These are phyloP conservation scores for Polyplosphaeria fusca DNA, from an alignment of 495 filamentous ascomycete species.

Conservation along the genomic window DNA sequence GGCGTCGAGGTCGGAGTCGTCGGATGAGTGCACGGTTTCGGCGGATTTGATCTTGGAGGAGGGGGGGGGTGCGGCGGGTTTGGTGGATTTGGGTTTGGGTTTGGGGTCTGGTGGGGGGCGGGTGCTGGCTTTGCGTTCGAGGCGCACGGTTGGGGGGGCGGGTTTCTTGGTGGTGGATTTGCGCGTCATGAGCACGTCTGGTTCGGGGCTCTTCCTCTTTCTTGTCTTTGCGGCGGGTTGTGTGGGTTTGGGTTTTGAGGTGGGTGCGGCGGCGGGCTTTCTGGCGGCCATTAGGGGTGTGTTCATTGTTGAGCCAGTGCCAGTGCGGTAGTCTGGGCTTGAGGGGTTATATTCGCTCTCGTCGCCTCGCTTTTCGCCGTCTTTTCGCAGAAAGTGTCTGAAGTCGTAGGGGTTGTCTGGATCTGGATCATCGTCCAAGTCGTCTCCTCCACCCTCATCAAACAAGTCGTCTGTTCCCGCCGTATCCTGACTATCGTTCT, in stretches of 20 bases:
- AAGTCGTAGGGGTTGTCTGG: constrained; percentile 58
- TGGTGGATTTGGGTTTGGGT: constrained; percentile 5
- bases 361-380: constrained; percentile 35
- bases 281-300: constrained; percentile 20
- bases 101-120: neutral
- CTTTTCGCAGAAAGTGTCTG: constrained; percentile 56
- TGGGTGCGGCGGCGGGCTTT: constrained; percentile 6
- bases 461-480: constrained; percentile 40
- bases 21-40: constrained; percentile 25
- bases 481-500: constrained; percentile 6
- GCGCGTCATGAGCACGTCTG: constrained; percentile 1
- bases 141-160: constrained; percentile 26
- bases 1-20: constrained; percentile 15
- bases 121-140: constrained; percentile 33
- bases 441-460: constrained; percentile 41
- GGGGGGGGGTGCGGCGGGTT: constrained; percentile 3
- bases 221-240: constrained; percentile 5
- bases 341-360: constrained; percentile 28
- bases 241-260: constrained; percentile 8
- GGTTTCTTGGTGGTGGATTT: constrained; percentile 12
- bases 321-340: constrained; percentile 43
- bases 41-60: constrained; percentile 28
- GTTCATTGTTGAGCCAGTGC: constrained; percentile 36
- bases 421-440: constrained; percentile 45
- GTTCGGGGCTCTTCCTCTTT: constrained; percentile 13